Evolutionary conservation across 257 asterid genomes (phyloP).

Genomic region (Lycium ferocissimum): DNA sequence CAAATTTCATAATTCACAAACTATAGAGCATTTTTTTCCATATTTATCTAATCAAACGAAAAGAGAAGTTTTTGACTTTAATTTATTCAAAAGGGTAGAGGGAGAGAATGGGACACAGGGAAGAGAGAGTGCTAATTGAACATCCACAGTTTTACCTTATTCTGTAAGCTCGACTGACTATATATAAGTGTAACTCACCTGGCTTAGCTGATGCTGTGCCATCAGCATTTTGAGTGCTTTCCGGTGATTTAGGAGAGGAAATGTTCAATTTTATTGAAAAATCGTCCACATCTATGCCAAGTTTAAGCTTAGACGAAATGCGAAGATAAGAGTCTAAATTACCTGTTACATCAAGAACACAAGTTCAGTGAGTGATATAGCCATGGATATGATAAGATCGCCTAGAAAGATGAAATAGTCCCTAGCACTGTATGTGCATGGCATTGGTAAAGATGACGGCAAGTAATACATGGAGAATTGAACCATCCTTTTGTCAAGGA

Average conservation of each 20-base stretch:
- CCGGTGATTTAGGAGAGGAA: constrained; percentile 53
- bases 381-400: background rate
- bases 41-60: background rate
- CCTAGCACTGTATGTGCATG: constrained; percentile 3
- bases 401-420: constrained; percentile 24
- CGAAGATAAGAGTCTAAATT: constrained; percentile 73
- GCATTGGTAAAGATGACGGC: background rate
- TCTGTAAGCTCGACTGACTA: background rate
- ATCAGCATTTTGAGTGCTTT: constrained; percentile 63
- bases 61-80: background rate
- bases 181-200: constrained; percentile 52
- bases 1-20: background rate
- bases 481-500: background rate
- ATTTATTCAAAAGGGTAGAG: background rate
- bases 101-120: background rate
- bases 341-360: constrained; percentile 56
- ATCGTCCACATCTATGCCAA: constrained; percentile 70
- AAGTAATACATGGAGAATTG: constrained; percentile 16
- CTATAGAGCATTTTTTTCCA: background rate
- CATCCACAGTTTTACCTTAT: constrained; percentile 1
- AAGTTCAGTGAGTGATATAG: constrained; percentile 16
- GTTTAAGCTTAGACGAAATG: constrained; percentile 83
- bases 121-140: background rate
- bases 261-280: constrained; percentile 57
- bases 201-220: constrained; percentile 56